Percentiles rank a stretch among this genome's conserved stretches.
These are phyloP conservation scores for Athelia psychrophila DNA, from an alignment of 1,284 basidiomycete genomes.

Conservation along the genomic window DNA sequence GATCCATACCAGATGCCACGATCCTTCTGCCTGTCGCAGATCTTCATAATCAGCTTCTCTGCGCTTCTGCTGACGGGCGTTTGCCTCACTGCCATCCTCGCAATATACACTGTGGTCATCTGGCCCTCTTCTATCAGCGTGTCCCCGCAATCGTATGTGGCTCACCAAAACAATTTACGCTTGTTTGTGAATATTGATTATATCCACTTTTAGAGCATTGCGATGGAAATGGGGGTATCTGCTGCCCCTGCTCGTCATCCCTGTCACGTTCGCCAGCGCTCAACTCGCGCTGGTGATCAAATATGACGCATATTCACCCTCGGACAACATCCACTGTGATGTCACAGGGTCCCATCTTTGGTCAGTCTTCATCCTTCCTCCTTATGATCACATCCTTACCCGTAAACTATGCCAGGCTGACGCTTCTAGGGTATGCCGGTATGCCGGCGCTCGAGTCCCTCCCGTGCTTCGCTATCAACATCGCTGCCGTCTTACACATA, in stretches of 20 bases:
- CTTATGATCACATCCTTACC: background rate
- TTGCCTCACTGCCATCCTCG: background rate
- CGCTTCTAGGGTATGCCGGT: background rate
- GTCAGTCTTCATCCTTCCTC: background rate
- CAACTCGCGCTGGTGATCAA: background rate
- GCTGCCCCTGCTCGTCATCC: background rate
- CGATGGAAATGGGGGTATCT: background rate
- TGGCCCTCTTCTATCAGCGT: background rate
- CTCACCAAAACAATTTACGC: background rate
- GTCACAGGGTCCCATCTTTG: background rate
- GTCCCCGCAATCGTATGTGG: too few relatives aligned
- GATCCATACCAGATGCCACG: conserved; percentile 1
- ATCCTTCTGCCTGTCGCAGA: background rate
- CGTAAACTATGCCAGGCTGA: background rate
- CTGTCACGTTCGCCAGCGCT: background rate
- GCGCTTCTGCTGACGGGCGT: background rate
- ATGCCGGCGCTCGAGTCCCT: background rate
- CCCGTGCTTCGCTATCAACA: background rate
- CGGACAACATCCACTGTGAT: conserved; percentile 1
- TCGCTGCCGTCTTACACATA: too few relatives aligned
- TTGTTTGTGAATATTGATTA: background rate
- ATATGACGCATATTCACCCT: background rate
- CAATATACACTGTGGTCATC: background rate
- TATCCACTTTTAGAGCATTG: background rate
- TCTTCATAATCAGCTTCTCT: background rate